Conservation (phyloP, 1,284 basidiomycete species). For the Ceratobasidium sp. region DNA sequence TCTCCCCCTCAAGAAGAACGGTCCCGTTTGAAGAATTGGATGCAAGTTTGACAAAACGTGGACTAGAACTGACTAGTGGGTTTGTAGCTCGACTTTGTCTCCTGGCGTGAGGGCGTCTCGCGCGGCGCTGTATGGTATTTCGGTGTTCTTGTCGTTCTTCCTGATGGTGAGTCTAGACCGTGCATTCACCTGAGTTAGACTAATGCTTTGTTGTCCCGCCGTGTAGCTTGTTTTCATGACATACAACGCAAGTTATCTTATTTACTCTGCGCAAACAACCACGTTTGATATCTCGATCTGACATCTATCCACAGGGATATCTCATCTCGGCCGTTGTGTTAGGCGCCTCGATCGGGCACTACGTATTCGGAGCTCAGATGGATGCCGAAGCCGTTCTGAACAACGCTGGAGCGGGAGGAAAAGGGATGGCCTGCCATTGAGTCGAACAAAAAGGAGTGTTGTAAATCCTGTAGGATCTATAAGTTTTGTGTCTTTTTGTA, state of each 20-base stretch:
- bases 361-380: slow-evolving; percentile 71
- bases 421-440: slow-evolving; percentile 73
- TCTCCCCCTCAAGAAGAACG: too few relatives aligned
- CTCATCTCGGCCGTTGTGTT: slow-evolving; percentile 79
- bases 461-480: neutral
- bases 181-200: neutral
- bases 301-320: slow-evolving; percentile 69
- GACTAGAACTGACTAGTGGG: neutral
- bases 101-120: slow-evolving; percentile 64
- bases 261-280: neutral
- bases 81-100: slow-evolving; percentile 50
- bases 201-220: slow-evolving; percentile 1
- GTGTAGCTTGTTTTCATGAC: slow-evolving; percentile 81
- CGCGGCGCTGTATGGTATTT: slow-evolving; percentile 73
- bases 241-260: slow-evolving; percentile 74
- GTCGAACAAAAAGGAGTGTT: neutral
- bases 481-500: slow-evolving; percentile 1
- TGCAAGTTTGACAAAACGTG: slow-evolving; percentile 20
- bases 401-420: slow-evolving; percentile 60
- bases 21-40: too few relatives aligned
- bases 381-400: slow-evolving; percentile 69
- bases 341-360: slow-evolving; percentile 80
- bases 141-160: slow-evolving; percentile 83
- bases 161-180: slow-evolving; percentile 66
- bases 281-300: neutral